These are phyloP conservation scores for Colletotrichum cordylinicola DNA, from an alignment of 2,329 filamentous ascomycete genomes.

Conservation along the genomic window DNA sequence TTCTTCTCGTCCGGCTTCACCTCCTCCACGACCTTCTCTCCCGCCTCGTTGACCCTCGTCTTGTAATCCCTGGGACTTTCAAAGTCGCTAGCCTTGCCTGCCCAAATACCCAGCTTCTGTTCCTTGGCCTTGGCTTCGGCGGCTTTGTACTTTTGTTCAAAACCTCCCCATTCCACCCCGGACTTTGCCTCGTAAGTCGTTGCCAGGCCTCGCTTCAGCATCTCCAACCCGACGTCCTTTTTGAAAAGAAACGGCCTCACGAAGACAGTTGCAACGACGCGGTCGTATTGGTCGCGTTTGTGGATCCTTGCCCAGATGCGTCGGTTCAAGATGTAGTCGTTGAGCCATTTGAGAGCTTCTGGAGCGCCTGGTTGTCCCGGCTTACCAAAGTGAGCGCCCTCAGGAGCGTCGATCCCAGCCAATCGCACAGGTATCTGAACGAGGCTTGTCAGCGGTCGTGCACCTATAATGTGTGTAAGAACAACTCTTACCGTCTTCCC, in stretches of 20 bases:
- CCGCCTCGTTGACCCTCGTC: constrained; percentile 47
- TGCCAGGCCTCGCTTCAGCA: constrained; percentile 84
- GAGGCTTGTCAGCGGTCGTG: not conserved
- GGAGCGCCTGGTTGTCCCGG: constrained; percentile 83
- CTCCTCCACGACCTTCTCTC: not conserved
- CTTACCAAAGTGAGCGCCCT: constrained; percentile 89
- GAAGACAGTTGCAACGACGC: constrained; percentile 86
- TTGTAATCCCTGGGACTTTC: constrained; percentile 94
- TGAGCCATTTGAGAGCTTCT: constrained; percentile 86
- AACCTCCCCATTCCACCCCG: constrained; percentile 85
- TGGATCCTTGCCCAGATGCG: constrained; percentile 85
- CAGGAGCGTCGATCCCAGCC: constrained; percentile 92
- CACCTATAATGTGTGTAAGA: not conserved
- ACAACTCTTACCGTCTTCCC: constrained; percentile 73
- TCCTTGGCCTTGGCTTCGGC: constrained; percentile 72
- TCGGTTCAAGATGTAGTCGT: constrained; percentile 70
- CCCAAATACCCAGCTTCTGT: constrained; percentile 78
- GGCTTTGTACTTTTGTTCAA: constrained; percentile 67
- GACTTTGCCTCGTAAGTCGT: constrained; percentile 94
- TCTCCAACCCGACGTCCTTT: constrained; percentile 85
- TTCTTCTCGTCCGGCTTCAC: not conserved
- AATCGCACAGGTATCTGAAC: constrained; percentile 83
- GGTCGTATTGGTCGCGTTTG: constrained; percentile 88
- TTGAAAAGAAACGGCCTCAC: constrained; percentile 72
- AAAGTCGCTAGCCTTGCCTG: constrained; percentile 62